Base-by-base conservation (phyloP, 441 rosid genomes). In the Gossypium schwendimanii region DNA sequence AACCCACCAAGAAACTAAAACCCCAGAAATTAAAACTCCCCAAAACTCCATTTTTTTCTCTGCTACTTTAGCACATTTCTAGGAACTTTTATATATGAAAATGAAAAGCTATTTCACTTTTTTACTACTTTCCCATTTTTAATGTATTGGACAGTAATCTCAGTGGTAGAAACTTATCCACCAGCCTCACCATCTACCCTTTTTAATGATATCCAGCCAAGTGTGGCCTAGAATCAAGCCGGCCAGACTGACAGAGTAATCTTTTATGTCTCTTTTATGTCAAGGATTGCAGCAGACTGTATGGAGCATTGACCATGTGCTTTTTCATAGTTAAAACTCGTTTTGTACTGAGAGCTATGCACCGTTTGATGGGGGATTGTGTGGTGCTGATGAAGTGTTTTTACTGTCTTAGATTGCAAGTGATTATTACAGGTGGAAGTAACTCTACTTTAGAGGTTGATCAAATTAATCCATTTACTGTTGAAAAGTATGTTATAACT, bases 1-100 rank as follows among this genome's bases (percentile, higher is more conserved):
- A 7, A 83, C 75, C 83, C 86, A 86, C 83, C 85, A 86, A 21
- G 78, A 73, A 68, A 64, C 63, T 39, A 80, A 5, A 76, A 83
- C 60, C 77, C 77, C 83, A 78, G 71, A 60, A 26, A 71, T 24
- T 64, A 79, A 8, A 45, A 75, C 69, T 54, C 76, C 74, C 73
- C 64, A 74, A 47, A 64, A 64, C 64, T 68, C 80, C 85, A 82
- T 81, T 66, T 59, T 66, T 28, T 36, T 4, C 12, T 21, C 8
- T 1, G 8, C 6, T 7, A 12, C 3, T 49, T 23, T n/a, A n/a
- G 23, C 69, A n/a, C 24, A 39, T 8, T 33, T 47, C 20, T 26
- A 24, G 31, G 21, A 45, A 53, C 21, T 36, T 50, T 58, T 24
- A 24, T 54, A 47, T 0, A 18, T 41, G 31, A 0, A 53, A 5